Base-by-base conservation (phyloP, 2,329 filamentous ascomycete species). In the Helotiales sp. region DNA sequence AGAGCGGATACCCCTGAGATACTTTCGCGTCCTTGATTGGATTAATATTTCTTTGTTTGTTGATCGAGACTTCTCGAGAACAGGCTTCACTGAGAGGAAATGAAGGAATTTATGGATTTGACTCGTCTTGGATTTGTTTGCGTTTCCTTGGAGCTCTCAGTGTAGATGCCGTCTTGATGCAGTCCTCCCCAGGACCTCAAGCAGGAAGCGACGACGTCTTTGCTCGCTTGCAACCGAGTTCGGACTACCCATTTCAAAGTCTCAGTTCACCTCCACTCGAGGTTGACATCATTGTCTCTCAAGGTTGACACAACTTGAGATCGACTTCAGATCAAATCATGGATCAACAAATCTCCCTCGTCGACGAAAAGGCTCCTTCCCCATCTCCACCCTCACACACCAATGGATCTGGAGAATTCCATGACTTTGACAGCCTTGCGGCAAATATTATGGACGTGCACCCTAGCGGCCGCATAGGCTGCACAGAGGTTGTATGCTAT, bases 351-450 rank as follows among this genome's bases (percentile, higher is more conserved):
- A 45, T 61, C 40, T 55, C 49, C n/a, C 30, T 64, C 26, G 47
- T 63, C n/a, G 65, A 67, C 15, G 71, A 72, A 30, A 69, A 70
- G 24, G 34, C 47, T 30, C 34, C 65, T 17, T 30, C 43, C 2
- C 40, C 59, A 28, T 40, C 47, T 30, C 34, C 65, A 13, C 34
- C 43, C 2, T 47, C 59, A 28, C 47, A 49, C 2, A 24, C 50
- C n/a, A 32, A 68, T 60, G 65, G 47, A n/a, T 49, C 57, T 6
- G 70, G 70, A 1, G 60, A 34, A 0, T 45, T 64, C 7, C 67
- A 72, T 43, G 74, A 75, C 24, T 43, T 70, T 34, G 70, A 75
- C 37, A 65, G 59, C 20, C 59, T 76, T 6, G 71, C 71, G 30
- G 71, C 64, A n/a, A n/a, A n/a, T n/a, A n/a, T n/a, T n/a, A n/a